Evolutionary conservation across 1,284 basidiomycete species (phyloP).

Genomic region (Trichosporon sp.): DNA sequence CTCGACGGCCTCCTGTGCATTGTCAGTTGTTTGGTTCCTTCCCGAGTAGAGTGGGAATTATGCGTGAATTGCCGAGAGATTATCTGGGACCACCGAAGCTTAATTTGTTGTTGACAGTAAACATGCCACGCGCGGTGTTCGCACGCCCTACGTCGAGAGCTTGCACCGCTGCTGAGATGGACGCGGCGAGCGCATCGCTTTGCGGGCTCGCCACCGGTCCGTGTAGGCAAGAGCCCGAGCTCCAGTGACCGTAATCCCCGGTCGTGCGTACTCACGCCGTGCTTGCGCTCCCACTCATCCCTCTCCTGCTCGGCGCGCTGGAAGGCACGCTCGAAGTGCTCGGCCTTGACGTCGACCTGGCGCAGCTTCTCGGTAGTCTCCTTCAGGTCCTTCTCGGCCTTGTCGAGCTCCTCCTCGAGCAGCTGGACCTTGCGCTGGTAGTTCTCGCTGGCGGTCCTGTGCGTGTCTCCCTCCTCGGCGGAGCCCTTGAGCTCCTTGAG

Average conservation of each 20-base stretch:
- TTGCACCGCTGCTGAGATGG: neutral
- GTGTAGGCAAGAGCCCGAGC: neutral
- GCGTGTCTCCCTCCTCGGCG: conserved; percentile 66
- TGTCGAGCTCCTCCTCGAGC: conserved; percentile 91
- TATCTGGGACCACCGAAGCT: neutral
- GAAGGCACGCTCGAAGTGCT: conserved; percentile 95
- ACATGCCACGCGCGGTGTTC: neutral
- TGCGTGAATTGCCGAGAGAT: neutral
- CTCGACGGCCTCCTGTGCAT: conserved; percentile 60
- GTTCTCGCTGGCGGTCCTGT: conserved; percentile 68
- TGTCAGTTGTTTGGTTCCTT: conserved; percentile 16
- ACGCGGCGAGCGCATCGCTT: neutral
- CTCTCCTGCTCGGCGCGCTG: conserved; percentile 83
- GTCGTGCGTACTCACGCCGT: conserved; percentile 58
- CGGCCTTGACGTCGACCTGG: conserved; percentile 97
- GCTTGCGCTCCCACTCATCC: conserved; percentile 90
- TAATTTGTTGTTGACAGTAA: neutral
- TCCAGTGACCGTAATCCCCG: neutral
- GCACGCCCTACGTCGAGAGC: neutral
- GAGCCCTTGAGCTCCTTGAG: conserved; percentile 65
- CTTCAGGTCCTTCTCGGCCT: conserved; percentile 92
- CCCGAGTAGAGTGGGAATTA: neutral
- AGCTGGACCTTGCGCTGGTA: conserved; percentile 81
- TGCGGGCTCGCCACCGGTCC: neutral
- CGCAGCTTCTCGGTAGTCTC: conserved; percentile 97